Base-by-base conservation (phyloP, 352 stramenopile genomes). In the Globisporangium paddicum region DNA sequence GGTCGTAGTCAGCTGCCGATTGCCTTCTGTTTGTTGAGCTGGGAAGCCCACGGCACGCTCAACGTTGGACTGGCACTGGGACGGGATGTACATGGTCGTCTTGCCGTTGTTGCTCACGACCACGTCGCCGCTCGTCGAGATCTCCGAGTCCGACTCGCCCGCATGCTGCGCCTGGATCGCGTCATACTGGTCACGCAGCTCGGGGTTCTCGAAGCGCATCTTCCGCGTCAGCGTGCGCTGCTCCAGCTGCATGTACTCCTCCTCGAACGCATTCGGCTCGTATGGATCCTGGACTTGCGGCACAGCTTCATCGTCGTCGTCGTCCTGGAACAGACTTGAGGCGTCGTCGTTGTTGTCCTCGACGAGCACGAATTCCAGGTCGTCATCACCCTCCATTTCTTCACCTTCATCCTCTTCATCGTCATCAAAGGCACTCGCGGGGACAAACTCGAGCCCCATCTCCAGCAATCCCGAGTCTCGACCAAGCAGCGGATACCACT, bases 21-120 rank as follows among this genome's bases (percentile, higher is more conserved):
- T n/a, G n/a, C n/a, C n/a, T n/a, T n/a, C 38, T 21, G 16, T 21
- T 1, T 16, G 3, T 5, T 65, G 44, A 9, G 53, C n/a, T 18
- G 11, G 23, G 19, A 55, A 55, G 13, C n/a, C 13, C 10, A 45
- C 23, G 14, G 11, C 32, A 13, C 34, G 49, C 5, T 56, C 32
- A 10, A 23, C 19, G 32, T 25, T 56, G 49, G 32, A 21, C 32
- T 48, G 52, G 1, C 64, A 63, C 51, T 66, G 54, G 14, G 57
- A 23, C 3, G 73, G 77, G 38, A 84, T 78, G 50, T 84, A 84
- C 72, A 84, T 72, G 0, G 75, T 84, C 32, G 77, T 76, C 2
- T 64, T 75, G 0, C 70, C 72, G 42, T 67, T 79, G 58, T 66
- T 64, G 26, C 69, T 69, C 26, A 81, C 61, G 3, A 75, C 69